Conservation (phyloP, 1,139 yeast species). For the Diutina siamensis region DNA sequence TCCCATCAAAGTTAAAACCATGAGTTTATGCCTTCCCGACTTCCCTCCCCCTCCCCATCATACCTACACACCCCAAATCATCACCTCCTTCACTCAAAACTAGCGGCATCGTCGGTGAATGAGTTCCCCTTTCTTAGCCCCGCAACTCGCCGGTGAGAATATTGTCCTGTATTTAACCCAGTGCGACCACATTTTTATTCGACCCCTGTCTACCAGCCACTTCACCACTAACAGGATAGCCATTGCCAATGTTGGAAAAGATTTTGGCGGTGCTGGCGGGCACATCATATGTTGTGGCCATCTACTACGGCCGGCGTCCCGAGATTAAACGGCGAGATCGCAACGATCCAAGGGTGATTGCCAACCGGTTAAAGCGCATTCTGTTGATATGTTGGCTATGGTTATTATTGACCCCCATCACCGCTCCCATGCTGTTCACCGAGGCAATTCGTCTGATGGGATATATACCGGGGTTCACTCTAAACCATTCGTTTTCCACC, state of each 20-base stretch:
- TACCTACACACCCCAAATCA: too few relatives aligned
- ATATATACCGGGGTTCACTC: conserved; percentile 20
- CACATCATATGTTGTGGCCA: conserved; percentile 1
- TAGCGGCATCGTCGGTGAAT: too few relatives aligned
- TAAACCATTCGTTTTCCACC: conserved; percentile 11
- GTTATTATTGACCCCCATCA: background rate
- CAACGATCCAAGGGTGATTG: conserved; percentile 3
- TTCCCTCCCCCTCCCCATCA: too few relatives aligned
- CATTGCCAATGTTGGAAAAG: background rate
- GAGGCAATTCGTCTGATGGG: conserved; percentile 12
- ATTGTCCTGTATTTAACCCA: background rate
- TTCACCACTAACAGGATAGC: background rate
- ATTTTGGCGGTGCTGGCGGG: background rate
- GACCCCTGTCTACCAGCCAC: background rate
- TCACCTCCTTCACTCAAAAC: too few relatives aligned
- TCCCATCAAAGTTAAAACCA: too few relatives aligned
- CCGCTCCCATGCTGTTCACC: background rate
- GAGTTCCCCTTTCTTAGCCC: background rate
- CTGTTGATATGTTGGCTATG: background rate
- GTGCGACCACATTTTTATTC: background rate
- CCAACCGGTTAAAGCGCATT: conserved; percentile 4
- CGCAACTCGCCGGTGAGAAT: background rate
- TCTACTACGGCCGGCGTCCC: background rate
- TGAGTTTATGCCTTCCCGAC: too few relatives aligned
- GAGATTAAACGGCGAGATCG: conserved; percentile 5